These are phyloP conservation scores for Ilex aquifolium DNA, from an alignment of 257 asterid genomes.

Conservation along the genomic window DNA sequence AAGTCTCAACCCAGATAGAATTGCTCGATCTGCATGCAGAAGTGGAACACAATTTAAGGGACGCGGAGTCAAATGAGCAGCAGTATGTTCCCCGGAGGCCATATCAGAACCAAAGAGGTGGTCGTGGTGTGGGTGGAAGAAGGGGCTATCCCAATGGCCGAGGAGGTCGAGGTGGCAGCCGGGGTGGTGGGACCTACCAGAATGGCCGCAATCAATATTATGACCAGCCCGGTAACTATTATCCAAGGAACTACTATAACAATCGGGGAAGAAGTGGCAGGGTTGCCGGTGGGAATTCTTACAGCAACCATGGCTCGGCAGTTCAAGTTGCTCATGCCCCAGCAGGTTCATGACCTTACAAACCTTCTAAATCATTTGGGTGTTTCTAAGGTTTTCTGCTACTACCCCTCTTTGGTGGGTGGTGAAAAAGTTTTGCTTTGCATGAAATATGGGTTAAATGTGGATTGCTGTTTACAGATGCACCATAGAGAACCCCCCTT, in stretches of 20 bases:
- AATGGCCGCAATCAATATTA: conserved; percentile 51
- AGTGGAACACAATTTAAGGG: conserved; percentile 17
- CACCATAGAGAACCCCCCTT: too few relatives aligned
- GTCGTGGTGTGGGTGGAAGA: conserved; percentile 47
- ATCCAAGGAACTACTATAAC: conserved; percentile 39
- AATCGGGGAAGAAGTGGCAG: conserved; percentile 73
- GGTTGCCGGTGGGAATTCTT: conserved; percentile 37
- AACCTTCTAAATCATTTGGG: conserved; percentile 8
- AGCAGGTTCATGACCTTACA: conserved; percentile 36
- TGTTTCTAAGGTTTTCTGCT: conserved; percentile 11
- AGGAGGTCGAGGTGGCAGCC: conserved; percentile 33
- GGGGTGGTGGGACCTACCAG: conserved; percentile 45
- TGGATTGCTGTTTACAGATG: too few relatives aligned
- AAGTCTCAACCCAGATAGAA: background rate
- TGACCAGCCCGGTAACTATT: conserved; percentile 54
- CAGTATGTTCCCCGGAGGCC: conserved; percentile 34
- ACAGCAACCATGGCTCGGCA: conserved; percentile 23
- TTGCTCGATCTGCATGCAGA: conserved; percentile 5
- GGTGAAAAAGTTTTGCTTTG: background rate
- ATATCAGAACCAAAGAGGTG: conserved; percentile 50
- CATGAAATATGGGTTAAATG: too few relatives aligned
- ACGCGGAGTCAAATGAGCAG: conserved; percentile 28
- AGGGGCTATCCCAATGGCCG: conserved; percentile 15
- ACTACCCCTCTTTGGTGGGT: conserved; percentile 9
- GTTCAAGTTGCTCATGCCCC: conserved; percentile 30